Conservation (phyloP, 352 stramenopile species). For the Phytophthora meadii region DNA sequence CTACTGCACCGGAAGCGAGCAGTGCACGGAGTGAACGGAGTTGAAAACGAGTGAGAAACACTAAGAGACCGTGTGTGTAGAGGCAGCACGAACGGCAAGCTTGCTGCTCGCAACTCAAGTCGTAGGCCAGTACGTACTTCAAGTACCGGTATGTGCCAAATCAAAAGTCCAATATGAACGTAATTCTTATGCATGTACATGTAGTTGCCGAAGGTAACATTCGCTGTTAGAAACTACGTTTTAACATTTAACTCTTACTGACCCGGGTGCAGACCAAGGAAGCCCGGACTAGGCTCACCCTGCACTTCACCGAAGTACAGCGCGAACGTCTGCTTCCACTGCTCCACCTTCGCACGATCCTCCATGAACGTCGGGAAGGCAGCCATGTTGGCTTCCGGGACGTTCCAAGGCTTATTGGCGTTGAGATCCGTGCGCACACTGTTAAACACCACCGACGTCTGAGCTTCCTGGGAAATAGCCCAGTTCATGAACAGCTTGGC, state of each 20-base stretch:
- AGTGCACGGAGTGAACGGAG: too few species aligned
- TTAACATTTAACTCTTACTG: slow-evolving; percentile 15
- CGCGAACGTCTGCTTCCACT: slow-evolving; percentile 49
- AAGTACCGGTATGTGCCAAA: too few species aligned
- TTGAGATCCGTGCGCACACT: slow-evolving; percentile 54
- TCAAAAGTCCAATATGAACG: too few species aligned
- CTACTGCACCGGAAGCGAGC: too few species aligned
- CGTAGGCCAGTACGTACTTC: too few species aligned
- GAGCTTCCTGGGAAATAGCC: slow-evolving; percentile 43
- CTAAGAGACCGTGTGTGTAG: too few species aligned
- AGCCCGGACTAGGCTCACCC: slow-evolving; percentile 44
- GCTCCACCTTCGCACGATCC: slow-evolving; percentile 53
- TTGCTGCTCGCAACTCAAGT: too few species aligned
- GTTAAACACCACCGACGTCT: slow-evolving; percentile 32
- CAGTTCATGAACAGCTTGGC: slow-evolving; percentile 72
- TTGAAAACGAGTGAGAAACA: too few species aligned
- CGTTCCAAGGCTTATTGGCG: slow-evolving; percentile 37
- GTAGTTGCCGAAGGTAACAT: too few species aligned
- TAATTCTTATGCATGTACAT: too few species aligned
- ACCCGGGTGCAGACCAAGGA: slow-evolving; percentile 53
- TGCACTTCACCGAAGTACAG: slow-evolving; percentile 67
- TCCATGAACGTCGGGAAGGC: slow-evolving; percentile 57
- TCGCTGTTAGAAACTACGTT: too few species aligned
- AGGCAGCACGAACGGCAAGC: too few species aligned
- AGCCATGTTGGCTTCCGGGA: slow-evolving; percentile 39